These are phyloP conservation scores for Arthrinium puccinioides DNA, from an alignment of 2,329 filamentous ascomycete species.

Conservation along the genomic window DNA sequence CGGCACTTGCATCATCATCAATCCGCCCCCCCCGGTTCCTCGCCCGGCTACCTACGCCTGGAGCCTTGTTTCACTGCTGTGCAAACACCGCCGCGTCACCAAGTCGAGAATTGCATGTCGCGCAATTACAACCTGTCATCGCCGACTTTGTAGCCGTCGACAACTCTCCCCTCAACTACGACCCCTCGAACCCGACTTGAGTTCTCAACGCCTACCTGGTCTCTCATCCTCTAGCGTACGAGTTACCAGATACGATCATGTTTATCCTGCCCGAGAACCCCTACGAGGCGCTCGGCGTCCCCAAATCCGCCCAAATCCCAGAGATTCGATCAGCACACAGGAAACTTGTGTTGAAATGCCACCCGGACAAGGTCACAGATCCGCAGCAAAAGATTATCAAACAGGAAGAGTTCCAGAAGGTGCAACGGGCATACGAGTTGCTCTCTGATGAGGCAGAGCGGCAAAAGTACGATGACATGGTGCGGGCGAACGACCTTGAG, in stretches of 20 bases:
- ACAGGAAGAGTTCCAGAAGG: constrained; percentile 81
- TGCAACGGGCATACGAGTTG: constrained; percentile 89
- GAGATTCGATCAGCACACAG: constrained; percentile 75
- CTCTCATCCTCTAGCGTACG: too few relatives aligned
- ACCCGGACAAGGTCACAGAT: constrained; percentile 86
- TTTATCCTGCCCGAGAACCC: constrained; percentile 60
- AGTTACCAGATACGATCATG: too few relatives aligned
- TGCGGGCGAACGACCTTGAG: constrained; percentile 46
- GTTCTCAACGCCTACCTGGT: constrained; percentile 1
- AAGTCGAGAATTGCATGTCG: not conserved
- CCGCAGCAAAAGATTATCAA: constrained; percentile 68
- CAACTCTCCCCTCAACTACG: not conserved
- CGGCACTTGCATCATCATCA: not conserved
- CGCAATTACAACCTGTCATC: not conserved
- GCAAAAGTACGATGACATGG: constrained; percentile 64
- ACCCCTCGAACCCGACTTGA: not conserved
- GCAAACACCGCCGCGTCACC: constrained; percentile 1
- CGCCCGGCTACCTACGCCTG: constrained; percentile 3
- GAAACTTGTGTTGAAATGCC: constrained; percentile 80
- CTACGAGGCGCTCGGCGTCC: constrained; percentile 68
- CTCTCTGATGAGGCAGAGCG: constrained; percentile 71
- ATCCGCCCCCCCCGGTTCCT: not conserved
- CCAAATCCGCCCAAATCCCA: constrained; percentile 60
- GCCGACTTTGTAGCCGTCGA: not conserved
- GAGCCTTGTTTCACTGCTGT: constrained; percentile 3